Evolutionary conservation across 208 protist genomes (phyloP), one percentile per base, ranked within the genome.

Genomic region (Vickermania ingenoplastis): DNA sequence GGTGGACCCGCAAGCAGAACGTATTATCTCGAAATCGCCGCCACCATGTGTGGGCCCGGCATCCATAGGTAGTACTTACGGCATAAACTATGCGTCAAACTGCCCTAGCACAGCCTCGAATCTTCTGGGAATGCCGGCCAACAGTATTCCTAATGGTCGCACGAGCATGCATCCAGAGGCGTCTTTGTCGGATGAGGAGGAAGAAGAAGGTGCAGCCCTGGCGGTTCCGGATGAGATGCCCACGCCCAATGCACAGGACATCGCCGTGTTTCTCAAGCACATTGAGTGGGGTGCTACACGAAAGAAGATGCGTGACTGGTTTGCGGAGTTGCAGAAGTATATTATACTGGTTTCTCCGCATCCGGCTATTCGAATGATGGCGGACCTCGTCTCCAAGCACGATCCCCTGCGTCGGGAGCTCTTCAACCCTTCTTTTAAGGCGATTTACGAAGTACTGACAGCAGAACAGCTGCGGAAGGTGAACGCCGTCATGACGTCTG

Each of bases 371-470:
- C 85, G 86, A 61, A 86, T 92, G 63, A 89, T 92, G 67, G 81
- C 91, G 22, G 84, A 95, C 66, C 80, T 95, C 55, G 83, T 92
- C 59, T 85, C 92, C 68, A 95, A 95, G 70, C 86, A 95, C 61
- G 85, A 95, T 63, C 86, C 83, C 22, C 77, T 95, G 4, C 83
- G 89, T 21, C 83, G 85, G 2, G 86, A 92, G 63, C 73, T 95
- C 53, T 95, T 95, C 61, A 66, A 89, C 60, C 83, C 89, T 1
- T 92, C 86, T 22, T 95, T 95, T 64, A 92, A 92, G 69, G 88
- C 73, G 30, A 80, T 95, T 25, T 93, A 93, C 63, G 89, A 95
- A 56, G 80, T 77, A 17, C 75, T 95, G 3, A 80, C 68, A 22
- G 83, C 83, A 5, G 89, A 91, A 45, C 85, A 95, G 49, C 91